These are phyloP conservation scores for Santalum album DNA, from an alignment of 164 flowering plant genomes.

Conservation along the genomic window DNA sequence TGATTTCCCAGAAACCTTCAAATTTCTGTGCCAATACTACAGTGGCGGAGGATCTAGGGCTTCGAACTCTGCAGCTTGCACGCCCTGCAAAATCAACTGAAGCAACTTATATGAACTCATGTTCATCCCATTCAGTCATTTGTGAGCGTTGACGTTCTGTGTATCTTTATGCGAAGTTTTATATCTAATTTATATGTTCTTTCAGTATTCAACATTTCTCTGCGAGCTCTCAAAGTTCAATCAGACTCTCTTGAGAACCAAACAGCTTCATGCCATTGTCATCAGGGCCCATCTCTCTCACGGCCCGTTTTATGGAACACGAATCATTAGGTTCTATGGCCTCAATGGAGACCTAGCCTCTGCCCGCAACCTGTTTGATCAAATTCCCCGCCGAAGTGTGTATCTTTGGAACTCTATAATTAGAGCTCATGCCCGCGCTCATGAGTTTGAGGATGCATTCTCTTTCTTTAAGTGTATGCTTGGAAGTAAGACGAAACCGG, in stretches of 20 bases:
- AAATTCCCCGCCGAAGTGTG: slow-evolving; percentile 40
- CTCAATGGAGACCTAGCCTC: slow-evolving; percentile 31
- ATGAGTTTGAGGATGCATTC: slow-evolving; percentile 30
- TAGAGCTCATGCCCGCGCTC: slow-evolving; percentile 51
- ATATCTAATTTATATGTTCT: too few relatives aligned
- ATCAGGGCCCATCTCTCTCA: slow-evolving; percentile 27
- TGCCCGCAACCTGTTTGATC: slow-evolving; percentile 58
- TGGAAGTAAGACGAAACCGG: slow-evolving; percentile 38
- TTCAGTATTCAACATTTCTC: slow-evolving; percentile 21
- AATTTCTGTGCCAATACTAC: too few relatives aligned
- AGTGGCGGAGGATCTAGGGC: too few relatives aligned
- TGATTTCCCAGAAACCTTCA: too few relatives aligned
- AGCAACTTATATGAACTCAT: too few relatives aligned
- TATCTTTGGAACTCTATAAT: slow-evolving; percentile 87
- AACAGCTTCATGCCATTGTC: slow-evolving; percentile 49
- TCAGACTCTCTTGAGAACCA: slow-evolving; percentile 36
- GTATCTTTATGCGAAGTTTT: too few relatives aligned
- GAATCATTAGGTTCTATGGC: slow-evolving; percentile 46
- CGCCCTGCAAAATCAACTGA: too few relatives aligned
- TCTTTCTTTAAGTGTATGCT: slow-evolving; percentile 42
- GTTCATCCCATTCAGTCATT: too few relatives aligned
- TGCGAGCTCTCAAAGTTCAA: slow-evolving; percentile 37
- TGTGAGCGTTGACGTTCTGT: too few relatives aligned
- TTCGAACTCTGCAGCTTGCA: too few relatives aligned
- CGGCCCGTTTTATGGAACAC: slow-evolving; percentile 73